Percentiles rank a stretch among this genome's conserved stretches.
Evolutionary conservation across 805 yeast genomes (phyloP).

Genomic region (Scheffersomyces stipitis): DNA sequence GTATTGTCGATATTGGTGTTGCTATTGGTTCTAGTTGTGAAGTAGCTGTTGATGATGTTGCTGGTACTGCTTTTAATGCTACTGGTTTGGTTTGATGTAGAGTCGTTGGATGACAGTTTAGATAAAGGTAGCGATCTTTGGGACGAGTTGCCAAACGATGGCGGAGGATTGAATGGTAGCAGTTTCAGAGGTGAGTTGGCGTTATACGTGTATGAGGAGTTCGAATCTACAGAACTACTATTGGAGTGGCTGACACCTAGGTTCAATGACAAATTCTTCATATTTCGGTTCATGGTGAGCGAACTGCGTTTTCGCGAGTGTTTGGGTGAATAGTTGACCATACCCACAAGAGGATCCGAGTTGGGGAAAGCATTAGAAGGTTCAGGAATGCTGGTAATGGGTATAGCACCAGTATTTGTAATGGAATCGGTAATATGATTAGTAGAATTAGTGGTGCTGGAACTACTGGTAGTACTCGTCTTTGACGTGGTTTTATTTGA

Average conservation of each 20-base stretch:
- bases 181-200: conserved; percentile 5
- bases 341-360: conserved; percentile 4
- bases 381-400: not conserved
- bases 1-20: not conserved
- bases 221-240: not conserved
- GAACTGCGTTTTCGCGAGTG: conserved; percentile 32
- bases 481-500: too few relatives aligned
- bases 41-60: not conserved
- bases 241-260: conserved; percentile 11
- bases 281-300: conserved; percentile 30
- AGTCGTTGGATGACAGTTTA: not conserved
- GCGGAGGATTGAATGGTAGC: conserved; percentile 9
- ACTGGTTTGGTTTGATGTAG: not conserved
- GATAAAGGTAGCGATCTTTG: conserved; percentile 1
- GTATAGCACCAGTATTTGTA: too few relatives aligned
- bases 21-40: not conserved
- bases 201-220: conserved; percentile 5
- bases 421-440: too few relatives aligned
- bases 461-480: too few relatives aligned
- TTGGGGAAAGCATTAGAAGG: not conserved
- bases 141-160: conserved; percentile 13
- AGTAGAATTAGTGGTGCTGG: too few relatives aligned
- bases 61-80: not conserved
- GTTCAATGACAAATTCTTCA: conserved; percentile 38
- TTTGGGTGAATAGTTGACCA: conserved; percentile 38